Conservation (phyloP, 768 basidiomycete species). For the Tricholoma terreum region DNA sequence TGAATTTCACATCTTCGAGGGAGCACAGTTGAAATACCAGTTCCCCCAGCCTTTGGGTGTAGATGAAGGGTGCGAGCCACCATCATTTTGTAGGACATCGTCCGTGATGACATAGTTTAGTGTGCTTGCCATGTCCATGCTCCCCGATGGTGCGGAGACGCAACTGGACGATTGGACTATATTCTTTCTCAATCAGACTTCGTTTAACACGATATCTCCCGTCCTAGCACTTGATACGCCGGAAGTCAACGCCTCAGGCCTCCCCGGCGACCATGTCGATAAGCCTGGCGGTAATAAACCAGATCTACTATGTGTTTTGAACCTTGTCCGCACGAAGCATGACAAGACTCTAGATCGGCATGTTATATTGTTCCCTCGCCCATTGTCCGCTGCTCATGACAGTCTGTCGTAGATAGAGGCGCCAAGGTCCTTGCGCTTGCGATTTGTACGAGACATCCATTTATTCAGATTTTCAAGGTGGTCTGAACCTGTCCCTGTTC, state of each 20-base stretch:
- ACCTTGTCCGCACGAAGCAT: constrained; percentile 87
- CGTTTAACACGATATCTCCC: constrained; percentile 82
- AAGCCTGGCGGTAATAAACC: constrained; percentile 28
- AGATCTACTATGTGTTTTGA: constrained; percentile 82
- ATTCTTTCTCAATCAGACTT: constrained; percentile 95
- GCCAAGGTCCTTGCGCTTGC: constrained; percentile 94
- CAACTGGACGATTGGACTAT: constrained; percentile 97
- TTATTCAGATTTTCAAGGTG: constrained; percentile 96
- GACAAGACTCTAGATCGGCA: constrained; percentile 81
- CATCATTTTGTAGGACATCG: constrained; percentile 8
- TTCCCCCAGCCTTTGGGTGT: constrained; percentile 93
- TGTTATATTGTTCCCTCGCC: constrained; percentile 16
- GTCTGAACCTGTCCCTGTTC: not conserved
- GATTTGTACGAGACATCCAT: constrained; percentile 89
- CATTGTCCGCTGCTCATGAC: not conserved
- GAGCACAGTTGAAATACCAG: constrained; percentile 91
- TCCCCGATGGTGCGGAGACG: constrained; percentile 96
- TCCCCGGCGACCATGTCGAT: constrained; percentile 34
- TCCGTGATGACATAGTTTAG: constrained; percentile 37
- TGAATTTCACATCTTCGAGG: constrained; percentile 97
- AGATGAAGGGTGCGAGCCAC: constrained; percentile 77
- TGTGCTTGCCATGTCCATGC: constrained; percentile 93
- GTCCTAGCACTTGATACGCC: constrained; percentile 71
- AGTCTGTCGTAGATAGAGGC: constrained; percentile 50
- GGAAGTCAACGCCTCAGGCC: constrained; percentile 32